Evolutionary conservation across 257 asterid genomes (phyloP), one percentile per base, ranked within the genome.

Genomic region (Jaltomata sinuosa): DNA sequence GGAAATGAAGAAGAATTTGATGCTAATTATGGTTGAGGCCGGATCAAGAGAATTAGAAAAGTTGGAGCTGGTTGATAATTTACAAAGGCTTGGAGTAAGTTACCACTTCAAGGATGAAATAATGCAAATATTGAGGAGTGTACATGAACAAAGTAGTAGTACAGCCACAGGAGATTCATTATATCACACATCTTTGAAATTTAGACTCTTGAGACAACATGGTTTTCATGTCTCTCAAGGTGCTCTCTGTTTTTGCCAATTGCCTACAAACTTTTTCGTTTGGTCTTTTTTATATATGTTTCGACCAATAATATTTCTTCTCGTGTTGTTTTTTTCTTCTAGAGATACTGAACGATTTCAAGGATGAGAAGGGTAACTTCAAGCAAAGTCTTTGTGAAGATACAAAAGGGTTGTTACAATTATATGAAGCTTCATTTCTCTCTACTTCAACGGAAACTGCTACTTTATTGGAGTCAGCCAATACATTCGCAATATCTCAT

Each of bases 341-440:
- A 92, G 94, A 83, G 1, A 84, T 85, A 68, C 83, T 92, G n/a
- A 83, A 88, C 16, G 4, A 87, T 62, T 90, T 88, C 83, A 42
- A 40, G n/a, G 80, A 71, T 5, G n/a, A n/a, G 0, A 2, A 71
- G 0, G n/a, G n/a, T 0, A 72, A 72, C 1, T 22, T 83, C 83
- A 87, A 85, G 15, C 86, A 88, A 8, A 61, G 85, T 65, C 3
- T 72, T 2, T 0, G 80, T 40, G 1, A 87, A 1, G 91, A 92
- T 8, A 83, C 14, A 2, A 38, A 54, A 80, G 93, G 91, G 6
- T 38, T 91, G 83, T 50, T 91, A n/a, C 81, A 89, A 59, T 45
- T 91, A 7, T 92, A 92, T 12, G 95, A 92, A 88, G 91, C 94
- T 79, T 91, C 92, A 1, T 87, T 78, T 86, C 53, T 89, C 6